phyloP scores from a whole-genome alignment of 2,329 filamentous ascomycete genomes.

The Juglanconis oblonga region DNA sequence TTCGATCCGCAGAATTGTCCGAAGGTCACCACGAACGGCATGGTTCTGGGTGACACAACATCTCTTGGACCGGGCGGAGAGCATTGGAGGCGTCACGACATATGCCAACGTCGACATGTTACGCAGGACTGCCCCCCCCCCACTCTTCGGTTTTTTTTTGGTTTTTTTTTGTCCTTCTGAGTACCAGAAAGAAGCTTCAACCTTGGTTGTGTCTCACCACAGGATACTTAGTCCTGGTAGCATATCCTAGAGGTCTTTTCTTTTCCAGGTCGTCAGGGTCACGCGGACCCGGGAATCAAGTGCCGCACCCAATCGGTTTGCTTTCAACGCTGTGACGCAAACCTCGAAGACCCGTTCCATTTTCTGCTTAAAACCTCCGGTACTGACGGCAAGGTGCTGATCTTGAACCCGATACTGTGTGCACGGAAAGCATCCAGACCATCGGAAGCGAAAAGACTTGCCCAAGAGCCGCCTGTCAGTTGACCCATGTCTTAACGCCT shows the following conservation, averaged over 20 bases:
- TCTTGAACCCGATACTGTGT: not conserved
- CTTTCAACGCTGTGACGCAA: not conserved
- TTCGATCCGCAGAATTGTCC: not conserved
- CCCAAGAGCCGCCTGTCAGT: slow-evolving; percentile 8
- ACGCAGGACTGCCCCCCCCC: not conserved
- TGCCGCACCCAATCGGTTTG: slow-evolving; percentile 5
- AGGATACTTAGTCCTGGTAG: not conserved
- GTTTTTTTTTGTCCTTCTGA: no score
- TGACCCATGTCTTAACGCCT: slow-evolving; percentile 7
- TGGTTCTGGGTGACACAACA: not conserved
- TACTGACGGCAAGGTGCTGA: not conserved
- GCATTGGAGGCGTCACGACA: slow-evolving; percentile 5
- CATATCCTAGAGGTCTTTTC: not conserved
- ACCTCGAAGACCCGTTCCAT: not conserved
- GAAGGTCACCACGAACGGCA: not conserved
- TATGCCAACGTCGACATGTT: slow-evolving; percentile 5
- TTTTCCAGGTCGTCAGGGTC: slow-evolving; percentile 1
- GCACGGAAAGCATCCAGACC: not conserved
- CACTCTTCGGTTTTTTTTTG: not conserved
- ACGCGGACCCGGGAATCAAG: not conserved
- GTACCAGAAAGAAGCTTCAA: no score
- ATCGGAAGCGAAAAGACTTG: not conserved
- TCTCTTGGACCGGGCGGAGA: not conserved
- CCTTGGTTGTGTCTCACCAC: not conserved
- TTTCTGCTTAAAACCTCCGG: not conserved